Base-by-base conservation (phyloP, 768 basidiomycete species). In the Lactifluus pinguis region DNA sequence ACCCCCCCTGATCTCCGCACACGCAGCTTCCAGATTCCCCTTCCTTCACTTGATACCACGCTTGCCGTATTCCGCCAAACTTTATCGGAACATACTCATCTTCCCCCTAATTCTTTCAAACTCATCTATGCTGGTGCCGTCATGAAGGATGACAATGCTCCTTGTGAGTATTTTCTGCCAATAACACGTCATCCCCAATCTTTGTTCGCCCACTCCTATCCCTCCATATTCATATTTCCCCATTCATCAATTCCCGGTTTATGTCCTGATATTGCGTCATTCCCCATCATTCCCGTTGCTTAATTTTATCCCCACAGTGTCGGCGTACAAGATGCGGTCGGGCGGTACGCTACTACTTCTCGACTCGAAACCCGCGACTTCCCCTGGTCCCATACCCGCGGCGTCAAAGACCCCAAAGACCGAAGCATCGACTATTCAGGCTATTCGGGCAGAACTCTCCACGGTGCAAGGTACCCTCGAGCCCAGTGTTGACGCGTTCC, bases 81-180 rank as follows among this genome's bases (percentile, higher is more conserved):
- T 21, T 75, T 97, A 53, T 85, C 90, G 14, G 79, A 85, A 6
- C 83, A 86, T 68, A 94, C 90, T 2, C 84, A 85, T 56, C 79
- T 98, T 13, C 82, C 86, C 0, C 71, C 73, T 32, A 68, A 79
- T 65, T 80, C 81, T 32, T 91, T 97, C 80, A 92, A 93, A 71
- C 80, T 98, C 68, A 84, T 98, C 64, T 86, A 89, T 74, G 83
- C 87, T 49, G 95, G 95, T 42, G 93, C 91, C 1, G 82, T 97
- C 72, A 87, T 98, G 81, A 87, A 86, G 66, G 92, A 95, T 70
- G 85, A 93, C 70, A 70, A 74, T 60, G 80, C 83, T 8, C 80
- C 85, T 49, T 74, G 85, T 88, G 64, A 65, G 75, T 80, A 70
- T 39, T 42, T 41, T 45, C 48, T 51, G 19, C 56, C 53, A 49